Base-by-base conservation (phyloP, 2,329 filamentous ascomycete genomes). In the Aspergillus puulaauensis region DNA sequence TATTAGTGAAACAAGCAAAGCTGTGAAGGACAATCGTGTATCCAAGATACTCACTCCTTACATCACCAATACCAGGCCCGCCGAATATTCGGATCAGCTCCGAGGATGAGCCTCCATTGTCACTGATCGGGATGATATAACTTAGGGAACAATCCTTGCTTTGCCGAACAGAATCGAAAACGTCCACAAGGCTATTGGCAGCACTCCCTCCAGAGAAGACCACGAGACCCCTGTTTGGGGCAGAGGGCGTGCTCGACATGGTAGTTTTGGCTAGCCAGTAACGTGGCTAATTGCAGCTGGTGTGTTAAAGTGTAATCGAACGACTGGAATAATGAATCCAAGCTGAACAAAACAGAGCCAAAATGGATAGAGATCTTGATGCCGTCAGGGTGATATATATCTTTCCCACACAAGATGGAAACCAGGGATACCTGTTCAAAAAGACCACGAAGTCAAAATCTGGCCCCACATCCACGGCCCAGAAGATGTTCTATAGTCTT, bases 41-140 rank as follows among this genome's bases (percentile, higher is more conserved):
- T 7, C 41, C 37, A 45, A 17, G 12, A 17, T 33, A 45, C 83
- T 64, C 77, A 89, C 88, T 90, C 71, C 90, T 81, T 24, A 92
- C 84, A 76, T 93, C 90, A 56, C 90, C 90, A 68, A 92, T 82
- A 3, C 93, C 93, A 63, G 93, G 93, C 1, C 95, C 95, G 14
- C 93, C 95, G 76, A 98, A 95, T 37, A 98, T 92, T 37, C 95
- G 85, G 64, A 97, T 96, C 68, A 97, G 80, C 78, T 98, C 93
- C 45, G 91, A 96, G 2, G 92, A 96, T 66, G 90, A 96, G 40
- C 93, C 93, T 49, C 93, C 93, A 75, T 98, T 98, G 77, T 98
- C 93, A 64, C 90, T 95, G 71, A 97, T 96, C 37, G 93, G 93
- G 52, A 98, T 96, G 58, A 97, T 86, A 73, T 96, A 96, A 75